These are phyloP conservation scores for Trametes coccinea DNA, from an alignment of 768 basidiomycete species.

Conservation along the genomic window DNA sequence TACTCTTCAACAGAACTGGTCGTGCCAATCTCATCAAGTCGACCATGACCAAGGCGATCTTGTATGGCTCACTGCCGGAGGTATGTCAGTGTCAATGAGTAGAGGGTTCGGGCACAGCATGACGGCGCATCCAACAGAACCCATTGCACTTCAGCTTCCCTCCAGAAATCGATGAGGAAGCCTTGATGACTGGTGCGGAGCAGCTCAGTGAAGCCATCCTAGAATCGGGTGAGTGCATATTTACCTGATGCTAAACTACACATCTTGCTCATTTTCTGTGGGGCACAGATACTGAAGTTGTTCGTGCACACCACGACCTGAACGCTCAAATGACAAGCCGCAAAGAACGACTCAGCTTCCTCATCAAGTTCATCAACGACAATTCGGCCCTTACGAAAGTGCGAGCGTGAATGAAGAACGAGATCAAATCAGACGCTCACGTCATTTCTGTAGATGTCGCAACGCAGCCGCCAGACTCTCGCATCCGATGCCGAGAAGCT, in stretches of 20 bases:
- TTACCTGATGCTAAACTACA: background rate
- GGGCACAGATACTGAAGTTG: conserved; percentile 58
- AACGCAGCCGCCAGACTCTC: conserved; percentile 70
- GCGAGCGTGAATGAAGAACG: conserved; percentile 3
- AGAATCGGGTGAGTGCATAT: conserved; percentile 57
- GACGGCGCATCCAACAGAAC: conserved; percentile 44
- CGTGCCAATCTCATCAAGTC: conserved; percentile 70
- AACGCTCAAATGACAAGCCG: conserved; percentile 74
- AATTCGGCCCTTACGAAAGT: conserved; percentile 82
- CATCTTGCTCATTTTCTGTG: background rate
- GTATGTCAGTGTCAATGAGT: conserved; percentile 36
- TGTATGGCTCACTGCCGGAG: conserved; percentile 70
- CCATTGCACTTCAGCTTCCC: conserved; percentile 81
- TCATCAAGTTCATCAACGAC: conserved; percentile 88
- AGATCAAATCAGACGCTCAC: background rate
- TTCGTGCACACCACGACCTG: conserved; percentile 77
- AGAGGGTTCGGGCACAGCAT: background rate
- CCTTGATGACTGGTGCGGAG: conserved; percentile 77
- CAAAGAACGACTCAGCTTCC: conserved; percentile 74
- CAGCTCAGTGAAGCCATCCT: conserved; percentile 72
- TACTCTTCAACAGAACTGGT: conserved; percentile 50
- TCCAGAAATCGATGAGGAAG: conserved; percentile 75
- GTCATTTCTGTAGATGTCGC: conserved; percentile 63
- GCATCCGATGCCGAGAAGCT: conserved; percentile 86
- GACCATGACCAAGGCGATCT: conserved; percentile 80